phyloP scores from a whole-genome alignment of 805 yeast genomes.

The Naumovozyma dairenensis region DNA sequence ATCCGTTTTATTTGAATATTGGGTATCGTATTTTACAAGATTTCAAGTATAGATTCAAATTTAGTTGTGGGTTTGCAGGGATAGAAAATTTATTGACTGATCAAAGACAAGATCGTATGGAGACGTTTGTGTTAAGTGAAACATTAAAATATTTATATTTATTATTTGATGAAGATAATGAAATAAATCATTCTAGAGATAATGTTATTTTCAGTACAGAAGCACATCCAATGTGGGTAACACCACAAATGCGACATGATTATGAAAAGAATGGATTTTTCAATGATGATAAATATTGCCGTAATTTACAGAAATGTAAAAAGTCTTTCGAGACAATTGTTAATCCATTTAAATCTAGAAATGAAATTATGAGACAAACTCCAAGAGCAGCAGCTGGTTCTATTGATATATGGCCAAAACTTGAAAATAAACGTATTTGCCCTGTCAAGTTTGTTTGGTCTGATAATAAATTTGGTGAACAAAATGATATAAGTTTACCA shows the following conservation, averaged over 20 bases:
- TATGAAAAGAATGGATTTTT: slow-evolving; percentile 18
- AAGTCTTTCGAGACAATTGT: neutral
- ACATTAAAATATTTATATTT: slow-evolving; percentile 75
- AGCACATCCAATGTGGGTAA: slow-evolving; percentile 83
- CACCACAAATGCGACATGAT: slow-evolving; percentile 25
- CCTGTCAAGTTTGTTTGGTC: too few species aligned
- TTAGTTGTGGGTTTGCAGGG: slow-evolving; percentile 77
- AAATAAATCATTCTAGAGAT: slow-evolving; percentile 35
- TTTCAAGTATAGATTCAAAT: slow-evolving; percentile 41
- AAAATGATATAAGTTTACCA: neutral
- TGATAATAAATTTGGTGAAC: too few species aligned
- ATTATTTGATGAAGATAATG: slow-evolving; percentile 62
- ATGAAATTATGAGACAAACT: too few species aligned
- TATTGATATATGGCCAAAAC: too few species aligned
- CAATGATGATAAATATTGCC: slow-evolving; percentile 11
- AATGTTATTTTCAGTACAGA: slow-evolving; percentile 67
- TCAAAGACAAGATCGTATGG: slow-evolving; percentile 71
- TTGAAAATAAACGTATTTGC: too few species aligned
- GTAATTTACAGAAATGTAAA: slow-evolving; percentile 11
- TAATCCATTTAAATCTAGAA: too few species aligned
- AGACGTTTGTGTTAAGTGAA: slow-evolving; percentile 80
- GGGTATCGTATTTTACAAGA: slow-evolving; percentile 58
- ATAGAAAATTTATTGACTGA: slow-evolving; percentile 57
- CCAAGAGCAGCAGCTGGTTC: neutral
- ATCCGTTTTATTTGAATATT: slow-evolving; percentile 69